Conservation (phyloP, 176 grass and related monocot genomes). For the Bolboschoenus planiculmis region DNA sequence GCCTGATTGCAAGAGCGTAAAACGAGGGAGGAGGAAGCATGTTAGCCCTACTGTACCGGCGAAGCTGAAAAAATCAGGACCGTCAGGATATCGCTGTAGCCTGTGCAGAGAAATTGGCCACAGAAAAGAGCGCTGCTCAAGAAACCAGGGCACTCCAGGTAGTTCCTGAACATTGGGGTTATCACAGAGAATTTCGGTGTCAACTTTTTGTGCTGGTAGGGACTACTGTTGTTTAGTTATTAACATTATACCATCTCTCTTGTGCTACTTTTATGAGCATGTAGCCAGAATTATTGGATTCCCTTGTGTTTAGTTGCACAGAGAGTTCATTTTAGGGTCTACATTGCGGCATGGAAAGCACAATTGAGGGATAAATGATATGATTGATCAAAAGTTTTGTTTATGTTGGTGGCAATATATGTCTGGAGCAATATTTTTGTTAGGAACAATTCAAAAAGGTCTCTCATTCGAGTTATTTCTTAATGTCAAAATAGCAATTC, state of each 20-base stretch:
- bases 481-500: neutral
- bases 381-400: neutral
- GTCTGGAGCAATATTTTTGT: neutral
- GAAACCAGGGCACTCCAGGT: neutral
- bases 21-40: slow-evolving; percentile 1
- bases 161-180: neutral
- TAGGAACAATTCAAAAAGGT: neutral
- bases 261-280: neutral
- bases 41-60: neutral
- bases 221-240: neutral
- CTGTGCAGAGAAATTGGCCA: neutral
- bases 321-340: neutral
- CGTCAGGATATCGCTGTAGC: neutral
- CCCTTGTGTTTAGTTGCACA: neutral
- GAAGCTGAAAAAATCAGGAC: neutral
- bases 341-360: neutral
- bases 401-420: neutral
- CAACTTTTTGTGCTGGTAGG: neutral
- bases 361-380: neutral
- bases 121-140: neutral
- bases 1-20: neutral
- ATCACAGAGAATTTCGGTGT: neutral
- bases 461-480: neutral
- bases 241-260: neutral
- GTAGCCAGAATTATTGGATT: neutral